Base-by-base conservation (phyloP, 148 eudicot species). In the Rhododendron griersonianum region DNA sequence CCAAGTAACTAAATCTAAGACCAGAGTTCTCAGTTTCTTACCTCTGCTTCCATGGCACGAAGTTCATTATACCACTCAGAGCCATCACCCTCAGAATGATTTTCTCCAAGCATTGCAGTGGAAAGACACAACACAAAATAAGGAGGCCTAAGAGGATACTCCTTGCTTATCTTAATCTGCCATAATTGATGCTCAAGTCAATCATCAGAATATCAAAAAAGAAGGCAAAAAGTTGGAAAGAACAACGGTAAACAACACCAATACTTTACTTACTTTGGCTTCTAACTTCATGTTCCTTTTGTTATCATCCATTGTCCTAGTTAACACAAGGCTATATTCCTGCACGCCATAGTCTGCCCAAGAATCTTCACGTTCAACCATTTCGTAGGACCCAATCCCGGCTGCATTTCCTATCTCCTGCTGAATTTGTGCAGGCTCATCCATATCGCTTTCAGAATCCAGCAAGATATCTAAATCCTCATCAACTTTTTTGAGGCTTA, bases 1-100 rank as follows among this genome's bases (percentile, higher is more conserved):
- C 15, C 41, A 19, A 13, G 14, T 35, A 81, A 44, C 47, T 35
- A 76, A 7, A 82, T 73, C 61, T 44, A 63, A 44, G 51, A 87
- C 50, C 35, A 86, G 3, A 78, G 18, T 78, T 21, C 19, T 75
- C 30, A 57, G 44, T 85, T 83, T 88, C 93, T 84, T 85, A 97
- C 99, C 99, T 95, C 98, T 81, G 95, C 95, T 90, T 97, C 98
- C 92, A 97, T 95, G 71, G 98, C 96, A 89, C 96, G 94, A 83
- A 97, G 92, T 91, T 94, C 98, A 86, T 97, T 97, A 88, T 87
- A 91, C 92, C 94, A 93, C 84, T 90, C 93, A 83, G 93, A 88
- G 67, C 85, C 86, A 85, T 81, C 91, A 55, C 69, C 75, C 51
- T 88, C 92, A 65, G 89, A 57, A 86, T 69, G 61, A 81, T 83